Conservation (phyloP, 495 filamentous ascomycete species). For the Hypoxylon lenormandii region DNA sequence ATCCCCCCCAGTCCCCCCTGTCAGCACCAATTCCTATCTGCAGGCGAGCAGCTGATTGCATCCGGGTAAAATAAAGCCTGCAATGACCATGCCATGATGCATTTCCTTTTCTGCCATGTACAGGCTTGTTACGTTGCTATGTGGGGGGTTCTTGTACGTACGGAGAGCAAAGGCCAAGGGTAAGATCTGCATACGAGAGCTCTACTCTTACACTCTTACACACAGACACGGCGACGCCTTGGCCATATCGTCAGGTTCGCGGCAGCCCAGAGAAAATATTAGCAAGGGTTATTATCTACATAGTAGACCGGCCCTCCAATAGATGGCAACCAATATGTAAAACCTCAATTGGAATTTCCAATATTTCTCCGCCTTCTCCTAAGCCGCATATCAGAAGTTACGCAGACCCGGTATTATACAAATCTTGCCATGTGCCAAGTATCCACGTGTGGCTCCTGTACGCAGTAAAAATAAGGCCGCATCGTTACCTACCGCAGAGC, state of each 20-base stretch:
- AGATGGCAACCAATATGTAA: too few species aligned
- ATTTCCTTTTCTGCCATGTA: neutral
- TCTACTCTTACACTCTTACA: neutral
- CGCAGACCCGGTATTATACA: too few species aligned
- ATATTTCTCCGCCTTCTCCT: too few species aligned
- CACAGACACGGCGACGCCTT: too few species aligned
- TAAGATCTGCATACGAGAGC: constrained; percentile 10
- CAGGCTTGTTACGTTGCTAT: neutral
- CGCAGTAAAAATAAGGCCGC: neutral
- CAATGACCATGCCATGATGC: constrained; percentile 9
- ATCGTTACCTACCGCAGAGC: constrained; percentile 5
- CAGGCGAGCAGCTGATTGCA: constrained; percentile 23
- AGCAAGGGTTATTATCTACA: too few species aligned
- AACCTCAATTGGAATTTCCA: too few species aligned
- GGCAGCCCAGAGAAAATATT: too few species aligned
- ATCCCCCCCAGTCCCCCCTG: neutral
- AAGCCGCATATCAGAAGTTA: too few species aligned
- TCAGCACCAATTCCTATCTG: constrained; percentile 6
- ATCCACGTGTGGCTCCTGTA: neutral
- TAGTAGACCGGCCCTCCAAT: too few species aligned
- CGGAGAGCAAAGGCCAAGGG: neutral
- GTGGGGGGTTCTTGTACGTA: neutral
- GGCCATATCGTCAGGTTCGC: too few species aligned
- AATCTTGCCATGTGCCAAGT: too few species aligned
- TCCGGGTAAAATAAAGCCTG: constrained; percentile 37